Evolutionary conservation across 257 asterid genomes (phyloP), one percentile per base, ranked within the genome.

Genomic region (Anisodus tanguticus): DNA sequence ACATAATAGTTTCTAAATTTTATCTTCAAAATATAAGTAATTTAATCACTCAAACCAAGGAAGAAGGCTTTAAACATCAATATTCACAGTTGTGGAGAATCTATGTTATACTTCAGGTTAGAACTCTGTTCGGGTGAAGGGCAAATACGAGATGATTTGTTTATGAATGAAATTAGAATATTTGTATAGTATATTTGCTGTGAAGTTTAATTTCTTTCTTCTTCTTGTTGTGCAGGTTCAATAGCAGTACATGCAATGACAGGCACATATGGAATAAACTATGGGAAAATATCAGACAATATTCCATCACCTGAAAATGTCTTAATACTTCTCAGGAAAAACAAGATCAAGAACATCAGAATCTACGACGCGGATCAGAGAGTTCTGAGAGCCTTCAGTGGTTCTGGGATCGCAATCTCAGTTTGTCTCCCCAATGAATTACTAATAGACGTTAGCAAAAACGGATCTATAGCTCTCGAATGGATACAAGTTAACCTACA

Each of bases 191-290:
- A 31, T 5, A 49, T 47, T 9, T 12, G 7, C 13, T 37, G 2
- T 45, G 8, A 1, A 4, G 2, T n/a, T n/a, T 68, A 60, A 78
- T n/a, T 2, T 72, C 8, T 55, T 31, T 26, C 1, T 76, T 68
- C 3, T 54, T 79, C 31, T 31, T 17, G 35, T 84, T 83, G 88
- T 39, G 85, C 90, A 89, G 93, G 81, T 84, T 5, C 81, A 47
- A 78, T 85, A 47, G 93, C 80, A 35, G 93, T 82, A 37, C 84
- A 89, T 13, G 94, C 91, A 59, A 90, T 94, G 89, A 89, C 90
- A 1, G 98, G 98, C 22, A 94, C 95, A 0, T 93, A 90, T 26
- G 98, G 97, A 19, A 89, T 94, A 37, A 94, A 94, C 82, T 94
- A 94, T 49, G 98, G 97, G 9, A 86, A 90, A 72, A 83, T 94